phyloP scores from a whole-genome alignment of 2,329 filamentous ascomycete genomes.

The Xylariales sp. region DNA sequence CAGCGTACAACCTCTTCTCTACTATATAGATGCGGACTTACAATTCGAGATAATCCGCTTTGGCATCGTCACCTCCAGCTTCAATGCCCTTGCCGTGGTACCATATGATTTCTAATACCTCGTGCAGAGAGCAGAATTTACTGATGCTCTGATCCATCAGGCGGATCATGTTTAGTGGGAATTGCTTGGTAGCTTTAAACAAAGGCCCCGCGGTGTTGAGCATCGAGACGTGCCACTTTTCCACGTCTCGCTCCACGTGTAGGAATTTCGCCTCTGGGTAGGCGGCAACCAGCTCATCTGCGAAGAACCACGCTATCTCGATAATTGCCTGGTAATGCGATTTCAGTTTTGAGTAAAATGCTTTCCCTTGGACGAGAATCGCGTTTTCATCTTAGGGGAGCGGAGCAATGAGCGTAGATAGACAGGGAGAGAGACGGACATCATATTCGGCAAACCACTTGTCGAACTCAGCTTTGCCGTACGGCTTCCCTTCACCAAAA shows the following conservation, averaged over 20 bases:
- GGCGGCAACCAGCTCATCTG: conserved; percentile 19
- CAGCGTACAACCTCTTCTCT: background rate
- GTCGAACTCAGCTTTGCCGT: conserved; percentile 18
- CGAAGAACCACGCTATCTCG: conserved; percentile 20
- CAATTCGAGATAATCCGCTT: conserved; percentile 9
- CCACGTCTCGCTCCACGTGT: conserved; percentile 23
- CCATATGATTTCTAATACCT: conserved; percentile 6
- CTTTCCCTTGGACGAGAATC: too few species aligned
- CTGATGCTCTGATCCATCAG: conserved; percentile 15
- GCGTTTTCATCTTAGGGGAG: too few species aligned
- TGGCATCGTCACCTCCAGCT: conserved; percentile 8
- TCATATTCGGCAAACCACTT: conserved; percentile 19
- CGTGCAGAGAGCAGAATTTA: conserved; percentile 12
- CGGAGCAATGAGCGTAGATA: too few species aligned
- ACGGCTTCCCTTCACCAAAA: conserved; percentile 13
- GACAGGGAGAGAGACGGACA: conserved; percentile 8
- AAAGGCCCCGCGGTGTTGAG: conserved; percentile 15
- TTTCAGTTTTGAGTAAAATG: too few species aligned
- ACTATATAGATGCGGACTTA: background rate
- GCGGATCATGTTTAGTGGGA: conserved; percentile 19
- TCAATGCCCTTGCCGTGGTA: conserved; percentile 11
- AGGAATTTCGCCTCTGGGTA: conserved; percentile 29
- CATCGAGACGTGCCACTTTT: conserved; percentile 24
- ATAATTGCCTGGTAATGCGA: conserved; percentile 9
- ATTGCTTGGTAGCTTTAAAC: conserved; percentile 9